Percentiles rank a stretch among this genome's conserved stretches.
Conservation (phyloP, 306 rosid species). For the Cyclanthera cordifolia region DNA sequence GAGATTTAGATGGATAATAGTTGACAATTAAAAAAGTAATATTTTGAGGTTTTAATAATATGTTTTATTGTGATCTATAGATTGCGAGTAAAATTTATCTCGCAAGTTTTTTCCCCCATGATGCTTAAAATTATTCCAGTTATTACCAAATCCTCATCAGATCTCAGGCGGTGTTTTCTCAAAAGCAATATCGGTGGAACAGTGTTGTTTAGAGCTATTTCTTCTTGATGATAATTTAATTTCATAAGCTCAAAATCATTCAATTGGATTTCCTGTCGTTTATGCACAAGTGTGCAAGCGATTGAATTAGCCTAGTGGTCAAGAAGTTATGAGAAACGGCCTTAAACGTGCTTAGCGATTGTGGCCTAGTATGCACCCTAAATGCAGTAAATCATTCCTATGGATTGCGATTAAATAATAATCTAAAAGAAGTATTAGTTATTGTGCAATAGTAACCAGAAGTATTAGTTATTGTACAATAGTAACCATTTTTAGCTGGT, state of each 20-base stretch:
- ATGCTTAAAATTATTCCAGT: neutral
- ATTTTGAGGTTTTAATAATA: neutral
- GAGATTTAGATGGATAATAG: neutral
- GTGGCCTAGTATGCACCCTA: too few species aligned
- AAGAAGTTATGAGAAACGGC: too few species aligned
- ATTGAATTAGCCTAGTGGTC: too few species aligned
- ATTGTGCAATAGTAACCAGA: neutral
- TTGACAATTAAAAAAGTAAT: neutral
- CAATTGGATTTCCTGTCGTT: neutral
- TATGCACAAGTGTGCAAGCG: neutral
- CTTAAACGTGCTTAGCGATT: neutral
- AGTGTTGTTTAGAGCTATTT: neutral
- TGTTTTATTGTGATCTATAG: neutral
- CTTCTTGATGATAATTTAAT: neutral
- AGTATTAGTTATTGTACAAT: too few species aligned
- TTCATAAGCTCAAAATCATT: neutral
- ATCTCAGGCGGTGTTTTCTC: neutral
- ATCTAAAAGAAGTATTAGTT: neutral
- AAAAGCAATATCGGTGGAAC: neutral
- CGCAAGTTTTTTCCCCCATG: neutral
- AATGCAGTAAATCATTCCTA: neutral
- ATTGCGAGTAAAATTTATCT: neutral
- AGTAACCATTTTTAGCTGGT: too few species aligned
- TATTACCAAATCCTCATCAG: neutral
- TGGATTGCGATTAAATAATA: neutral